Evolutionary conservation across 2,329 filamentous ascomycete genomes (phyloP).

Genomic region (Exophiala bonariae): DNA sequence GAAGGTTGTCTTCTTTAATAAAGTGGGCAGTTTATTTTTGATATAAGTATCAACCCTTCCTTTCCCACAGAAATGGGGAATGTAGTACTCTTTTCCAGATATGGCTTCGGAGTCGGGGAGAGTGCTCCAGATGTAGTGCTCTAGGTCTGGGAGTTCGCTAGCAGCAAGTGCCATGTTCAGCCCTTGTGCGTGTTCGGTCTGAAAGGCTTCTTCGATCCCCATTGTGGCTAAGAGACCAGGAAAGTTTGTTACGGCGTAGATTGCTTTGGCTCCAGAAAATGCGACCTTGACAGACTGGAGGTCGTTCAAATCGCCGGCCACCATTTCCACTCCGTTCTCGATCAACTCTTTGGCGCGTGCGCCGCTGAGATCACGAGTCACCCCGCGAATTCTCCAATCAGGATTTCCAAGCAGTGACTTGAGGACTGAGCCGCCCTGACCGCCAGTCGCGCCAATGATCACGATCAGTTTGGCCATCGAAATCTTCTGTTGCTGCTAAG

Average conservation of each 20-base stretch:
- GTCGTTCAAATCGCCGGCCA: slow-evolving; percentile 54
- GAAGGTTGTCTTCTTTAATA: slow-evolving; percentile 43
- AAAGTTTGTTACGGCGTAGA: slow-evolving; percentile 53
- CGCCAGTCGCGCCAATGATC: slow-evolving; percentile 36
- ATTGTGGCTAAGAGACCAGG: slow-evolving; percentile 39
- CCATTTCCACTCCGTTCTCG: slow-evolving; percentile 51
- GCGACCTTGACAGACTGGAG: slow-evolving; percentile 45
- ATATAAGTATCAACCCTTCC: slow-evolving; percentile 42
- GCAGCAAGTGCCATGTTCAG: slow-evolving; percentile 46
- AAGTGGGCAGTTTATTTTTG: slow-evolving; percentile 30
- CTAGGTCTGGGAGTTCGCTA: slow-evolving; percentile 34
- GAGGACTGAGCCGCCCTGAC: slow-evolving; percentile 61
- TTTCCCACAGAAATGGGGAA: slow-evolving; percentile 46
- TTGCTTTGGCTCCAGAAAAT: slow-evolving; percentile 48
- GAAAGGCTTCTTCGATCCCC: slow-evolving; percentile 31
- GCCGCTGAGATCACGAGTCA: slow-evolving; percentile 53
- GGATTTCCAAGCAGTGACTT: slow-evolving; percentile 43
- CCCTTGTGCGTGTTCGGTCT: slow-evolving; percentile 24
- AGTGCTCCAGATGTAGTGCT: slow-evolving; percentile 49
- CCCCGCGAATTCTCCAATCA: slow-evolving; percentile 54
- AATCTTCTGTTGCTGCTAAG: too few species aligned
- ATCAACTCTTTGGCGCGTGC: slow-evolving; percentile 47
- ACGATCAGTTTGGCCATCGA: slow-evolving; percentile 34
- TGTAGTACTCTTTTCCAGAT: slow-evolving; percentile 32
- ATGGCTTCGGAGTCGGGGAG: slow-evolving; percentile 37